Base-by-base conservation (phyloP, 805 yeast genomes). In the Candida michaelii region DNA sequence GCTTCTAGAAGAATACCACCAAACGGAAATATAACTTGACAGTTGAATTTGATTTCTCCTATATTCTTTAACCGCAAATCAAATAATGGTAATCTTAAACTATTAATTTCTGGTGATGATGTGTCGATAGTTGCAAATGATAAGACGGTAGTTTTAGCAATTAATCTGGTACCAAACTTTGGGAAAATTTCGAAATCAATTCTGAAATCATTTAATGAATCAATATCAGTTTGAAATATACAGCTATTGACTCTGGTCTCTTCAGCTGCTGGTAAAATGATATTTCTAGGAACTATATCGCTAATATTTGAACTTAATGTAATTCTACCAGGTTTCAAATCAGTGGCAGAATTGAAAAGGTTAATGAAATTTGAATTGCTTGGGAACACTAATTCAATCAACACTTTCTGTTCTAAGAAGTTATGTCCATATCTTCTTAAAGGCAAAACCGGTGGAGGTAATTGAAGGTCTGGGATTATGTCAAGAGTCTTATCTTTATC, bases 371-470 rank as follows among this genome's bases (percentile, higher is more conserved):
- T 75, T 40, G 51, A 59, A 39, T 68, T 70, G 27, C 71, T 65
- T 33, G 81, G 80, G 53, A 89, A 83, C 2, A 78, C 74, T 32
- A 93, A 66, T 58, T 90, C 96, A 23, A 93, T 74, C 48, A 89
- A 80, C 4, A 88, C 88, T 60, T 88, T 89, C 59, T 86, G 87
- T 58, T 93, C 98, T 55, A 93, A 66, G 68, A 89, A 93, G 60
- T 89, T 93, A 63, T 93, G 99, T 12, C 99, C 99, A 59, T 93
- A 93, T 54, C 95, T 79, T 54, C 97, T 76, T 41, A 93, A 68
- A 0, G 99, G 99, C 39, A 93, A 80, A 41, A 93, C 88, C 3
- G 99, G 99, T 1, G 99, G 99, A 0, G 99, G 99, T 44, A 93
- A 71, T 16, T 89, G 80, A 37, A 93, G 74, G 54, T 89, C 96